Evolutionary conservation across 2,329 filamentous ascomycete genomes (phyloP).

Genomic region (Boeremia exigua): DNA sequence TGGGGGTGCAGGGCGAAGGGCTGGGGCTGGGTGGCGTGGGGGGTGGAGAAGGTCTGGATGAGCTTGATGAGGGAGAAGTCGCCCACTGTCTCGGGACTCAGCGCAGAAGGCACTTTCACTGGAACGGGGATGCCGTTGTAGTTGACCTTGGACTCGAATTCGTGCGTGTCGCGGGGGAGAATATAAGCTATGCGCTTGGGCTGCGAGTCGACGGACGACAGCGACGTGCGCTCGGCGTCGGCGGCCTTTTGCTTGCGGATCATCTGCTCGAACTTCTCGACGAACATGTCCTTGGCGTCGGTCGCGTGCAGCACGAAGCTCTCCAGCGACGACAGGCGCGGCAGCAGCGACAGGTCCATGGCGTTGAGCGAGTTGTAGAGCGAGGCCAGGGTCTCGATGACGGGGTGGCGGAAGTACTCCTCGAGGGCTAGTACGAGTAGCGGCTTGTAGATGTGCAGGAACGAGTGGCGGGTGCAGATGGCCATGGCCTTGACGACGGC

Average conservation of each 20-base stretch:
- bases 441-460: constrained; percentile 99
- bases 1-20: constrained; percentile 88
- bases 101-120: constrained; percentile 91
- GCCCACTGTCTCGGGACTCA: constrained; percentile 93
- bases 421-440: constrained; percentile 88
- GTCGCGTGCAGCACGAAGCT: constrained; percentile 85
- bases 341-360: constrained; percentile 96
- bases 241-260: constrained; percentile 80
- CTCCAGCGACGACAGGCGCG: constrained; percentile 81
- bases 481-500: constrained; percentile 98
- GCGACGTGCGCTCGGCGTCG: constrained; percentile 54
- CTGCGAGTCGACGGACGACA: constrained; percentile 47
- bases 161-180: constrained; percentile 91
- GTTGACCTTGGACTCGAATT: constrained; percentile 93
- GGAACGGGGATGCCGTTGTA: constrained; percentile 98
- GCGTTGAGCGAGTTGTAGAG: constrained; percentile 92
- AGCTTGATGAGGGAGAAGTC: constrained; percentile 98
- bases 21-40: constrained; percentile 82
- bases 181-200: constrained; percentile 68
- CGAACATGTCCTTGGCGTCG: constrained; percentile 93
- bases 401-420: constrained; percentile 94
- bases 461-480: constrained; percentile 96
- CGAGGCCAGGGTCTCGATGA: constrained; percentile 83
- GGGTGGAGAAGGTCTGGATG: constrained; percentile 88
- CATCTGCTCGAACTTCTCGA: constrained; percentile 97